Evolutionary conservation across 306 rosid genomes (phyloP).

Genomic region (Fragaria nilgerrensis): DNA sequence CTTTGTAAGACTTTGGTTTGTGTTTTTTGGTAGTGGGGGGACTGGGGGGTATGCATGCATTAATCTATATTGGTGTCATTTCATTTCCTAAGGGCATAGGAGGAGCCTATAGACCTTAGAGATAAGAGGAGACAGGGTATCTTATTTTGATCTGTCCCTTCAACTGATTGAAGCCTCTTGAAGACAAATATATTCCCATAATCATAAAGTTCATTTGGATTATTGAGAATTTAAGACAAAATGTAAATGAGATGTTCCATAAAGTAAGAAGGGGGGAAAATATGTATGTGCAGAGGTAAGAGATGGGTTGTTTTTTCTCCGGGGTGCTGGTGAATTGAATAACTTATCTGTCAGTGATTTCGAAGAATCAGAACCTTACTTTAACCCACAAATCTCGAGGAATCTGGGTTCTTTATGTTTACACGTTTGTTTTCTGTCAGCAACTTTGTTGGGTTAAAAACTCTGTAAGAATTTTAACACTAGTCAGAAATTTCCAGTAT

Average conservation of each 20-base stretch:
- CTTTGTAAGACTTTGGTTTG: background rate
- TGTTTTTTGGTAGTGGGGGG: background rate
- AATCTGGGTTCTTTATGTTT: background rate
- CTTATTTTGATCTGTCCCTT: constrained; percentile 18
- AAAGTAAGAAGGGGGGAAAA: background rate
- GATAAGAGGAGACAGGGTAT: background rate
- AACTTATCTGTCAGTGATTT: background rate
- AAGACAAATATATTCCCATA: background rate
- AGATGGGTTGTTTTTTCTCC: background rate
- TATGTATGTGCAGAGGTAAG: background rate
- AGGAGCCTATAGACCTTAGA: background rate
- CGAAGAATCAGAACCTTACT: constrained; percentile 4
- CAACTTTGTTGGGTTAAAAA: background rate
- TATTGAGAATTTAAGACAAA: background rate
- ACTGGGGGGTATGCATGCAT: background rate
- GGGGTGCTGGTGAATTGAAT: background rate
- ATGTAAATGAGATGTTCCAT: background rate
- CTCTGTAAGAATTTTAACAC: background rate
- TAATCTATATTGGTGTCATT: constrained; percentile 2
- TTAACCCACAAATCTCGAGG: constrained; percentile 4
- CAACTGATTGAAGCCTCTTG: constrained; percentile 13
- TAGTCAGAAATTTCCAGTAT: background rate
- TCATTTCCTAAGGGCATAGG: background rate
- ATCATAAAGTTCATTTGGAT: constrained; percentile 1
- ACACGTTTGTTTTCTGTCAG: constrained; percentile 10